Evolutionary conservation across 345 rosid genomes (phyloP).

Genomic region (Sonneratia alba): DNA sequence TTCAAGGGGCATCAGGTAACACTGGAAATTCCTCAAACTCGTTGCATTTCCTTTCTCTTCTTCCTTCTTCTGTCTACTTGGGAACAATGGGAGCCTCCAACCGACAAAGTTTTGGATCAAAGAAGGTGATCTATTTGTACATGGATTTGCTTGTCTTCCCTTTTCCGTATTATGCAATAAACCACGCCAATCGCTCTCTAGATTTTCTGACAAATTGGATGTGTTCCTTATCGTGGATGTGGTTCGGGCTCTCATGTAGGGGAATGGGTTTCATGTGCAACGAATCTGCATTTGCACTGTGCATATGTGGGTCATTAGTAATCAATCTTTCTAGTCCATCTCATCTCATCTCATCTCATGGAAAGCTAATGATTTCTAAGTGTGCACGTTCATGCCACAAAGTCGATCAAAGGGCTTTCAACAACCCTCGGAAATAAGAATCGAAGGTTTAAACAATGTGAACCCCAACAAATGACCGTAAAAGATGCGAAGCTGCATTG

Average conservation of each 20-base stretch:
- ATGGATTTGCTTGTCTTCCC: too few relatives aligned
- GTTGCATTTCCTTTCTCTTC: not conserved
- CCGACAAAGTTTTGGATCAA: not conserved
- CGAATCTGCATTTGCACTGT: not conserved
- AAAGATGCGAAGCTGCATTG: not conserved
- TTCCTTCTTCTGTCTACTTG: not conserved
- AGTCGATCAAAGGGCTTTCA: not conserved
- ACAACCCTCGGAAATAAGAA: not conserved
- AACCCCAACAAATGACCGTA: not conserved
- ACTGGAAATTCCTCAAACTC: not conserved
- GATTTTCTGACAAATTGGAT: too few relatives aligned
- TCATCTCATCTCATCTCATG: not conserved
- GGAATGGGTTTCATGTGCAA: not conserved
- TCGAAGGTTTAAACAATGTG: not conserved
- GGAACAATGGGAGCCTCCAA: not conserved
- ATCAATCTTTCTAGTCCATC: not conserved
- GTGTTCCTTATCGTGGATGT: too few relatives aligned
- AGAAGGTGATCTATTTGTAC: not conserved
- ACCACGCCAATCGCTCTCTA: too few relatives aligned
- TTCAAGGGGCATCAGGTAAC: slow-evolving; percentile 2
- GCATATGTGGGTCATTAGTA: not conserved
- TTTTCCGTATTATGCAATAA: too few relatives aligned
- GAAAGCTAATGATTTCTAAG: not conserved
- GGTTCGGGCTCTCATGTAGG: too few relatives aligned
- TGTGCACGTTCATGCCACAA: not conserved